Percentiles rank a stretch among this genome's conserved stretches.
Conservation (phyloP, 495 filamentous ascomycete species). For the Cudoniella acicularis region DNA sequence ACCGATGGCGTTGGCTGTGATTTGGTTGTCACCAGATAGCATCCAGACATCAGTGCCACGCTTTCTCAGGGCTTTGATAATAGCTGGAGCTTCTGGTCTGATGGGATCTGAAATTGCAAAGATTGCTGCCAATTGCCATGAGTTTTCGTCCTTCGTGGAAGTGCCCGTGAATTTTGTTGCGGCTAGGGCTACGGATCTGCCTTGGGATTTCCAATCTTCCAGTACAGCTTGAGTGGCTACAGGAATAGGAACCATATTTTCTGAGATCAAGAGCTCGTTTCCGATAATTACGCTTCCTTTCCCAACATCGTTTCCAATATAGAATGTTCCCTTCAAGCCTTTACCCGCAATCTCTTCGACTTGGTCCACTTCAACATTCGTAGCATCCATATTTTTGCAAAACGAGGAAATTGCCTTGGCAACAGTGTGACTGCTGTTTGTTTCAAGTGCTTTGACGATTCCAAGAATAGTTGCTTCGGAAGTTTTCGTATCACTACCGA, state of each 20-base stretch:
- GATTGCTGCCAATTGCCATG: conserved; percentile 42
- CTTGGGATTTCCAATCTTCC: conserved; percentile 62
- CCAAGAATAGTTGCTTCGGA: conserved; percentile 34
- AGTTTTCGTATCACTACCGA: too few relatives aligned
- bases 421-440: conserved; percentile 82
- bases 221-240: conserved; percentile 39
- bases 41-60: conserved; percentile 76
- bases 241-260: conserved; percentile 31
- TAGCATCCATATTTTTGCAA: conserved; percentile 44
- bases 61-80: conserved; percentile 65
- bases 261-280: conserved; percentile 71
- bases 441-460: conserved; percentile 66
- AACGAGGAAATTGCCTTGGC: conserved; percentile 75
- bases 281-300: conserved; percentile 65
- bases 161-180: conserved; percentile 40
- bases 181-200: conserved; percentile 70
- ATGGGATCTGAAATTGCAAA: conserved; percentile 69
- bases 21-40: conserved; percentile 82
- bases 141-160: conserved; percentile 4
- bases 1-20: conserved; percentile 74
- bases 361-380: conserved; percentile 37
- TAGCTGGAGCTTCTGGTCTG: conserved; percentile 65
- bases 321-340: conserved; percentile 71
- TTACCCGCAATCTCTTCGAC: conserved; percentile 77
- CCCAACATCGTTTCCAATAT: conserved; percentile 26